Evolutionary conservation across 345 rosid species (phyloP).

Genomic region (Populus alba): DNA sequence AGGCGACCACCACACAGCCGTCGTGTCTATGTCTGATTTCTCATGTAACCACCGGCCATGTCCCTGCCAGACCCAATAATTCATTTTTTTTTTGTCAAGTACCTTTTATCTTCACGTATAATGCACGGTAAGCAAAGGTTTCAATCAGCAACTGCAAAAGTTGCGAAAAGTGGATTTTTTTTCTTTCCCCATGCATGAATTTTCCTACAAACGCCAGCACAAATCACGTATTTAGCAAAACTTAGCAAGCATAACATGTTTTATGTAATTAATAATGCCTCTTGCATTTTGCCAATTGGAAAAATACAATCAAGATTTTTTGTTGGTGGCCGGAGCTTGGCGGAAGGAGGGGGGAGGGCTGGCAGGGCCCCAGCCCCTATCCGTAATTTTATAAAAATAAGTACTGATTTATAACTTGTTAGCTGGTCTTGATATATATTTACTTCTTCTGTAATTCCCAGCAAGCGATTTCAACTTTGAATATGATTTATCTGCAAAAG

Average conservation of each 20-base stretch:
- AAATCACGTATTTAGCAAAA: neutral
- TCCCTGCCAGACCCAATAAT: constrained; percentile 30
- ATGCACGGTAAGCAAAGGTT: constrained; percentile 16
- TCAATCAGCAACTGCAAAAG: constrained; percentile 13
- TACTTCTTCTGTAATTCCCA: too few species aligned
- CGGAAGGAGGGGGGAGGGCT: too few species aligned
- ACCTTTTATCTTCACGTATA: constrained; percentile 19
- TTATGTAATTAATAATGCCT: neutral
- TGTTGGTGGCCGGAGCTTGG: too few species aligned
- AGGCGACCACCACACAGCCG: constrained; percentile 27
- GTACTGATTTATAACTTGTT: too few species aligned
- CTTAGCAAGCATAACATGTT: neutral
- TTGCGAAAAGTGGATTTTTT: neutral
- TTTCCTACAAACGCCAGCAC: constrained; percentile 12
- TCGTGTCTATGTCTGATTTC: constrained; percentile 27
- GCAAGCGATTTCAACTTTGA: too few species aligned
- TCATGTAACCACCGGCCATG: constrained; percentile 12
- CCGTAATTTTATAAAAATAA: too few species aligned
- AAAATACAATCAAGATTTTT: too few species aligned
- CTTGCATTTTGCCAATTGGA: neutral
- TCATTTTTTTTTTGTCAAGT: constrained; percentile 6
- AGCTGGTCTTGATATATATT: too few species aligned
- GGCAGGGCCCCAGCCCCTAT: too few species aligned
- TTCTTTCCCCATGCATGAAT: constrained; percentile 25
- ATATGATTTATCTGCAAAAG: too few species aligned